Evolutionary conservation across 768 basidiomycete species (phyloP), one percentile per base, ranked within the genome.

Genomic region (Russula abietina): DNA sequence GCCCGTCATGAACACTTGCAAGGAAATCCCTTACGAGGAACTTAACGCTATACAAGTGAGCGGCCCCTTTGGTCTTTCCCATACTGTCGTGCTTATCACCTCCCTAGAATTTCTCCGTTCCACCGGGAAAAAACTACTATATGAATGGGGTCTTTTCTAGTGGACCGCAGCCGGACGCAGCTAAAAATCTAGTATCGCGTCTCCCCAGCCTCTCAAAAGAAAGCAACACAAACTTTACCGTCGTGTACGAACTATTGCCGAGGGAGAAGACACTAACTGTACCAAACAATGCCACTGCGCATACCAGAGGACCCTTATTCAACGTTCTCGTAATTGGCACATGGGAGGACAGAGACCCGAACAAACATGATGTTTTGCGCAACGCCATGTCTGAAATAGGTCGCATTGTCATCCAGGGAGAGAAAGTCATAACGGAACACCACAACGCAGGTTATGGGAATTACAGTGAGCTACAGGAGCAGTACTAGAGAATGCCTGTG

Each of bases 1-100:
- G 17, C 69, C 69, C 38, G 59, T 70, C n/a, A 48, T 59, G 45
- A 60, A 70, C 49, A 67, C 58, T n/a, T 64, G 59, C 38, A 52
- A 59, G 26, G 69, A 70, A 45, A 59, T 68, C 11, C 69, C 69
- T 1, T 70, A 61, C n/a, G 63, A 60, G 48, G 32, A 57, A 14
- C 45, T 67, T 5, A 70, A 70, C 30, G 3, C 33, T 19, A 11
- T 69, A 1, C 60, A 61, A 41, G 69, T 70, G 26, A 38, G 66
- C 48, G 38, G 11, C 2, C 48, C 17, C 30, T 16, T 17, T 58
- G 11, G 3, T 9, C 24, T 6, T 32, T 39, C 32, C 22, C 10
- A 38, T 24, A 3, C 14, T 16, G 26, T 30, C 11, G 5, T 46
- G 39, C 10, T 28, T 28, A 36, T 30, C 11, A 33, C 46, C n/a